A percentile compares a stretch with the other conserved stretches of the same genome.
phyloP scores from a whole-genome alignment of 139 green algal species.

The Picochlorum sp. region DNA sequence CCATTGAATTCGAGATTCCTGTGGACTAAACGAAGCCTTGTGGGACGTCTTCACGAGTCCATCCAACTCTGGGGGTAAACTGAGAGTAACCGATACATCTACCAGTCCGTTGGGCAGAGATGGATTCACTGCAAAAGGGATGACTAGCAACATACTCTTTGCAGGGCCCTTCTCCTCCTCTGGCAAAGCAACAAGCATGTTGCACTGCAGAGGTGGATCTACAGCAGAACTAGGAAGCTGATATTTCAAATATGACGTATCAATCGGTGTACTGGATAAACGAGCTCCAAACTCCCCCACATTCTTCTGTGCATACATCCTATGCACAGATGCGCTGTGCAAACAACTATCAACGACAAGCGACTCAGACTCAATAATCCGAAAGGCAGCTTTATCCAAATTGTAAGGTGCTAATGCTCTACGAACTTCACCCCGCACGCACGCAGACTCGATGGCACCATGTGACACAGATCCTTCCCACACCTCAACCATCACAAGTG shows the following conservation, averaged over 20 bases:
- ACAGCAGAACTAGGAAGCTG: slow-evolving; percentile 19
- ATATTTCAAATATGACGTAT: slow-evolving; percentile 29
- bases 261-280: slow-evolving; percentile 16
- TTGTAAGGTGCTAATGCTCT: slow-evolving; percentile 22
- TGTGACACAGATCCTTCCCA: slow-evolving; percentile 14
- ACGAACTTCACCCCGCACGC: slow-evolving; percentile 19
- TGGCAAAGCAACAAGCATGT: slow-evolving; percentile 11
- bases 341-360: slow-evolving; percentile 19
- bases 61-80: slow-evolving; percentile 13
- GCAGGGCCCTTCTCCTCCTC: background rate
- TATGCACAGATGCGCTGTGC: slow-evolving; percentile 14
- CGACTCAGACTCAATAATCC: slow-evolving; percentile 3
- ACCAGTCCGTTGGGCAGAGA: slow-evolving; percentile 11
- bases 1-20: slow-evolving; percentile 20
- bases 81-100: slow-evolving; percentile 19
- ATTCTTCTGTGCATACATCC: slow-evolving; percentile 3
- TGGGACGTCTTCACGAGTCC: slow-evolving; percentile 14
- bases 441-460: slow-evolving; percentile 1
- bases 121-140: slow-evolving; percentile 22
- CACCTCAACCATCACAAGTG: slow-evolving; percentile 26
- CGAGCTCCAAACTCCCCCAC: slow-evolving; percentile 6
- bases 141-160: slow-evolving; percentile 19
- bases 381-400: slow-evolving; percentile 15
- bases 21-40: slow-evolving; percentile 10
- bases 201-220: slow-evolving; percentile 16